Base-by-base conservation (phyloP, 441 rosid genomes). In the Pelargonium australe region DNA sequence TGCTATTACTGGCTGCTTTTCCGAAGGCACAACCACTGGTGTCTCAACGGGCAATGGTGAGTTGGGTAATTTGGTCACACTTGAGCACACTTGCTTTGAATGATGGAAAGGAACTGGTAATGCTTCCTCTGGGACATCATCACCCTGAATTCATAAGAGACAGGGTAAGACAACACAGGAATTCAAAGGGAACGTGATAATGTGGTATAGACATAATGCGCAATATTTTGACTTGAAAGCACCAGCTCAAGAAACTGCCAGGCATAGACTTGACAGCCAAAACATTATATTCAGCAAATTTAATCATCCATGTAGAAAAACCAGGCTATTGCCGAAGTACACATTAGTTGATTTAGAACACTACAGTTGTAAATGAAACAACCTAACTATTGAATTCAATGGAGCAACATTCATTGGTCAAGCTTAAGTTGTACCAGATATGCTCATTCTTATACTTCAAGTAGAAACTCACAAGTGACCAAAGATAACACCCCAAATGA, bases 31-130 rank as follows among this genome's bases (percentile, higher is more conserved):
- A 19, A 16, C 58, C 45, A 43, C 66, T 53, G 79, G 13, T 64
- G 63, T 70, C 63, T 68, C 78, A 0, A 14, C 17, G 25, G 78
- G 68, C 58, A 72, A 53, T 14, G 76, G 67, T 14, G 70, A 40
- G 45, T 65, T 70, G 60, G 68, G 17, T 5, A 12, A 40, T 16
- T 65, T 70, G 7, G 45, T 65, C 69, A 60, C 28, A 49, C 68
- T 66, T 65, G 61, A 63, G 23, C 53, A 43, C 17, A 12, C 68
- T 47, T 65, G 69, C 76, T 79, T 77, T 31, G 64, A 58, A 31
- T 57, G 68, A 73, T 80, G 81, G 79, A 82, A 94, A 1, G 91
- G 87, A 76, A 86, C 94, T 0, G 95, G 96, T 61, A 91, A 84
- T 14, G 77, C 73, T 31, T 79, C 96, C 72, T 83, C 88, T 1